Base-by-base conservation (phyloP, 257 asterid species). In the Gentiana dahurica region DNA sequence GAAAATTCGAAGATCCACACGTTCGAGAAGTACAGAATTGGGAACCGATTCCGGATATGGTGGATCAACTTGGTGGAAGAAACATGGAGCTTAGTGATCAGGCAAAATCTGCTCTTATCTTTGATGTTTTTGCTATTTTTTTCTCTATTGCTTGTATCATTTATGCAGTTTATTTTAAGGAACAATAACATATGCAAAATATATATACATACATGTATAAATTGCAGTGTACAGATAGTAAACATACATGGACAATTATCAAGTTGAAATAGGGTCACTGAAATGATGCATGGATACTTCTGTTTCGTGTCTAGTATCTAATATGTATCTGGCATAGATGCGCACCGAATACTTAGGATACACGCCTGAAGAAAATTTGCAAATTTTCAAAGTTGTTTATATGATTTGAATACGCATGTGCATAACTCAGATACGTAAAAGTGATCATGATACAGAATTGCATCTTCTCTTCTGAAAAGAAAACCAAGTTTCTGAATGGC, bases 11-110 rank as follows among this genome's bases (percentile, higher is more conserved):
- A 61, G 95, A 83, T 60, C 97, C 94, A 1, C 67, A 77, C 54
- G 78, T 68, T 79, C 66, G 64, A 75, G 95, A 86, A 4, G 13
- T 83, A 35, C 71, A 69, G 55, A 74, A 63, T 12, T 86, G 36
- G 32, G 82, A 58, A 70, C 73, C 95, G 1, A 64, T 86, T 32
- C 93, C 94, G 3, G 94, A 89, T 51, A 80, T 73, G 87, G 93
- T 89, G 71, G 97, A 89, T 60, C 79, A 95, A n/a, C 82, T 89
- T 35, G 93, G 93, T 34, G 95, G 94, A 60, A 80, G 80, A 73
- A 89, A 86, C 73, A 68, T 89, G 95, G 94, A 84, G 68, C 83
- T 86, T 58, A 82, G 65, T 57, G 83, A 71, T 69, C 95, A 86
- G 65, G 95, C 95, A 46, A 82, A 83, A 65, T 83, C 89, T 64